Conservation (phyloP, 108 stramenopile species). For the Nitzschia inconspicua region DNA sequence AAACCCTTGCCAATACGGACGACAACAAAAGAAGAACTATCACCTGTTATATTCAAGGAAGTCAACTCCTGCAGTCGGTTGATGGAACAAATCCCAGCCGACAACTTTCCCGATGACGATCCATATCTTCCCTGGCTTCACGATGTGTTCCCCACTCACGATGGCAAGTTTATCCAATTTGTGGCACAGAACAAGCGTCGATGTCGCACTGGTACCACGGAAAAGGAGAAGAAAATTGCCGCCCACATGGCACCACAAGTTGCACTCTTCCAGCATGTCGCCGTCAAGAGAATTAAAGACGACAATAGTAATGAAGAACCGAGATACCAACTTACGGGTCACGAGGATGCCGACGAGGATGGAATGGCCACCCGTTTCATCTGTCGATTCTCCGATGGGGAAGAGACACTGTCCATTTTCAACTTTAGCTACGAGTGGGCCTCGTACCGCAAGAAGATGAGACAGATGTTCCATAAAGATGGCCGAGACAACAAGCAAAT, state of each 20-base stretch:
- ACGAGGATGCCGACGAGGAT: conserved; percentile 78
- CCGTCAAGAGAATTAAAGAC: conserved; percentile 58
- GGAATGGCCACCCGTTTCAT: conserved; percentile 85
- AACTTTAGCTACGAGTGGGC: conserved; percentile 85
- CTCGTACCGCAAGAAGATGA: conserved; percentile 66
- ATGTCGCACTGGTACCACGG: conserved; percentile 49
- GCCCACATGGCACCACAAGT: conserved; percentile 66
- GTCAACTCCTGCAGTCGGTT: conserved; percentile 44
- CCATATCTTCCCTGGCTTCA: conserved; percentile 92
- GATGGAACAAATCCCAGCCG: conserved; percentile 70
- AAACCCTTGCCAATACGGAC: conserved; percentile 22
- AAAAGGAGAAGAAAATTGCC: conserved; percentile 28
- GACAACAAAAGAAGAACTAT: conserved; percentile 13
- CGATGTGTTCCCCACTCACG: conserved; percentile 80
- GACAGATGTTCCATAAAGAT: conserved; percentile 47
- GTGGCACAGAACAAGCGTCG: conserved; percentile 84
- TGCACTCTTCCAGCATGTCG: conserved; percentile 83
- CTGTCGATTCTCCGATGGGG: conserved; percentile 59
- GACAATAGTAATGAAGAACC: not conserved
- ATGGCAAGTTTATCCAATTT: conserved; percentile 77
- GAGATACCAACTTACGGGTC: conserved; percentile 67
- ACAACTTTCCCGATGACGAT: conserved; percentile 65
- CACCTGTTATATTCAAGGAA: not conserved
- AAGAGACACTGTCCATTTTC: conserved; percentile 65
- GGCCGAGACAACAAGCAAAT: conserved; percentile 82